Evolutionary conservation across 1,284 basidiomycete genomes (phyloP), one percentile per base, ranked within the genome.

Genomic region (Trichosporon faecale): DNA sequence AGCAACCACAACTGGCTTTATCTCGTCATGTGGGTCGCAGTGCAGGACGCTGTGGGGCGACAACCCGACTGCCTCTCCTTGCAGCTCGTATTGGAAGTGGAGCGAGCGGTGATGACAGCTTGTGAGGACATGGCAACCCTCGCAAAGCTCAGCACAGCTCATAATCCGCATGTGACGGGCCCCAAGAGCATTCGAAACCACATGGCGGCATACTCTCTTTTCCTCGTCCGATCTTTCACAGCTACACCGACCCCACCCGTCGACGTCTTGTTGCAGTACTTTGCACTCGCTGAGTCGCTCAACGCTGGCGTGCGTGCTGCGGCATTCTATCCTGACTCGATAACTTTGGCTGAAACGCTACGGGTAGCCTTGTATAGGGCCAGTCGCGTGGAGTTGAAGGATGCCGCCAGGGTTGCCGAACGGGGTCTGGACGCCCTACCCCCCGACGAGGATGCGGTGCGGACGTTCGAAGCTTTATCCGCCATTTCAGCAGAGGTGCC

Each of bases 1-100:
- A 68, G 66, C 27, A 70, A 55, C 2, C 55, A 66, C 64, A 29
- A 63, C 55, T 70, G 70, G 70, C 64, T 70, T 2, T 37, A 63
- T 16, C 55, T 70, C 40, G 70, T 70, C 9, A 27, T 67, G 16
- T 70, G 70, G 70, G 70, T 68, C 2, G 66, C 70, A 1, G 66
- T 70, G 14, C 64, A 63, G 9, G 70, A 70, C 31, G 29, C 44
- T 9, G 27, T 21, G 8, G 69, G 68, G 12, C 66, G 66, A 1
- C 66, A 63, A 1, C 64, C 70, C 0, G 64, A 44, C 2, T 14
- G 33, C 12, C 40, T 66, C 3, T n/a, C 27, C 11, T 25, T 27
- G 9, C 11, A 29, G 7, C 40, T 52, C 4, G 7, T 66, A 0
- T 37, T 33, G 7, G 33, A 63, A n/a, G 68, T 64, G 44, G 60